Evolutionary conservation across 2,329 filamentous ascomycete species (phyloP).

Genomic region (Hawksworthiomyces lignivorus): DNA sequence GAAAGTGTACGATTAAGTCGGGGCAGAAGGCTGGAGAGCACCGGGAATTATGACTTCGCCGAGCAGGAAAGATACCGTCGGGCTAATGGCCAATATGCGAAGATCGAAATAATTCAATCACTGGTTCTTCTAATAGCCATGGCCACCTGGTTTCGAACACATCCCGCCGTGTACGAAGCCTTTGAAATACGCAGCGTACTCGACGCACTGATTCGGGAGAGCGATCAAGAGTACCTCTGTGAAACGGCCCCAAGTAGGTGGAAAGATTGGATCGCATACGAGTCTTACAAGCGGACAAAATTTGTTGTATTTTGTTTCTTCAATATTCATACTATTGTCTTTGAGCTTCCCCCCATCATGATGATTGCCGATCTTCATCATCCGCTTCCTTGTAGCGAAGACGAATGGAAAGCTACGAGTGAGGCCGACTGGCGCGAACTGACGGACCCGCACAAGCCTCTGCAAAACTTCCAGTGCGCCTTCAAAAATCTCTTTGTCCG

Average conservation of each 20-base stretch:
- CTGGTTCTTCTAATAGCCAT: slow-evolving; percentile 48
- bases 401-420: slow-evolving; percentile 46
- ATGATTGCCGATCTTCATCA: slow-evolving; percentile 46
- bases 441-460: slow-evolving; percentile 15
- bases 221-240: background rate
- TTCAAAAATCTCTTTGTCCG: slow-evolving; percentile 23
- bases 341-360: slow-evolving; percentile 52
- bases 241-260: slow-evolving; percentile 40
- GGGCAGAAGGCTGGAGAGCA: too few relatives aligned
- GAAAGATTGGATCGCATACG: slow-evolving; percentile 40
- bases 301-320: slow-evolving; percentile 47
- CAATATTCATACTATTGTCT: slow-evolving; percentile 54
- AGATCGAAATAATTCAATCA: slow-evolving; percentile 38
- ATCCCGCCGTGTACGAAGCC: slow-evolving; percentile 49
- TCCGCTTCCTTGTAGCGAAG: slow-evolving; percentile 44
- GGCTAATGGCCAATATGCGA: background rate
- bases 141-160: slow-evolving; percentile 48
- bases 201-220: slow-evolving; percentile 45
- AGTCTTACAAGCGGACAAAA: slow-evolving; percentile 46
- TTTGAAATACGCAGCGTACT: slow-evolving; percentile 49
- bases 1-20: too few relatives aligned
- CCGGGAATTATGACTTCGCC: too few relatives aligned
- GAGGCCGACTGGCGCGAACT: slow-evolving; percentile 39
- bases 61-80: too few relatives aligned
- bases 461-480: slow-evolving; percentile 24